Evolutionary conservation across 2,329 filamentous ascomycete genomes (phyloP).

Genomic region (Fusarium concolor): DNA sequence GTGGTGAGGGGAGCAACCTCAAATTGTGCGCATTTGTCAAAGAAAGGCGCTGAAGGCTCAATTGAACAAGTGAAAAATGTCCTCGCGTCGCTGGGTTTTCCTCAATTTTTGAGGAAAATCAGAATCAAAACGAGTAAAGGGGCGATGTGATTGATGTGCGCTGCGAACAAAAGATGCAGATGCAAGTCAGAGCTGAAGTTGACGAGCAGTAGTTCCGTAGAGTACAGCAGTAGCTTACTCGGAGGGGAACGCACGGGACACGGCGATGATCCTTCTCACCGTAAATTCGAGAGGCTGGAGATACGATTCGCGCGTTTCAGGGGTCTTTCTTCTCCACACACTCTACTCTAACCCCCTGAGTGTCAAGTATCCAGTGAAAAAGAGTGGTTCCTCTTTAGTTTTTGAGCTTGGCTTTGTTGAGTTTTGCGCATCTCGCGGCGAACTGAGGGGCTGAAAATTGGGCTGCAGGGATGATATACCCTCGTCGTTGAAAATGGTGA

Average conservation of each 20-base stretch:
- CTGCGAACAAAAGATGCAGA: slow-evolving; percentile 32
- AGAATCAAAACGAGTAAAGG: slow-evolving; percentile 8
- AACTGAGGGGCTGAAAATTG: slow-evolving; percentile 2
- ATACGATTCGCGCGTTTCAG: slow-evolving; percentile 17
- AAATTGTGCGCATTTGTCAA: slow-evolving; percentile 22
- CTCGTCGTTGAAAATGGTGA: slow-evolving; percentile 9
- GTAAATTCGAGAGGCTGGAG: slow-evolving; percentile 25
- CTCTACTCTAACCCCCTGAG: neutral
- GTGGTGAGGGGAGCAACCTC: neutral
- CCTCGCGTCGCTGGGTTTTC: neutral
- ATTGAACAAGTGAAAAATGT: neutral
- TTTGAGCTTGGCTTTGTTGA: slow-evolving; percentile 1
- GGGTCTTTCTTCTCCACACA: slow-evolving; percentile 1
- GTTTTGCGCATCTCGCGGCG: slow-evolving; percentile 23
- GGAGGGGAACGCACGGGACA: slow-evolving; percentile 8
- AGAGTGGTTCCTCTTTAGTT: slow-evolving; percentile 1
- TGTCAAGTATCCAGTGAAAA: neutral
- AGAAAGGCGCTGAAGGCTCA: slow-evolving; percentile 1
- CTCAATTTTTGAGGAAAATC: slow-evolving; percentile 4
- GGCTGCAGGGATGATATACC: slow-evolving; percentile 6
- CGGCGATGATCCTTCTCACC: slow-evolving; percentile 11
- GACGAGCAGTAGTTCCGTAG: slow-evolving; percentile 13
- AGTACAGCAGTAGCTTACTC: neutral
- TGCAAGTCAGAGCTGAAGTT: slow-evolving; percentile 38
- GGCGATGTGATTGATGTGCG: slow-evolving; percentile 10